Base-by-base conservation (phyloP, 2,329 filamentous ascomycete species). In the Cladophialophora psammophila region DNA sequence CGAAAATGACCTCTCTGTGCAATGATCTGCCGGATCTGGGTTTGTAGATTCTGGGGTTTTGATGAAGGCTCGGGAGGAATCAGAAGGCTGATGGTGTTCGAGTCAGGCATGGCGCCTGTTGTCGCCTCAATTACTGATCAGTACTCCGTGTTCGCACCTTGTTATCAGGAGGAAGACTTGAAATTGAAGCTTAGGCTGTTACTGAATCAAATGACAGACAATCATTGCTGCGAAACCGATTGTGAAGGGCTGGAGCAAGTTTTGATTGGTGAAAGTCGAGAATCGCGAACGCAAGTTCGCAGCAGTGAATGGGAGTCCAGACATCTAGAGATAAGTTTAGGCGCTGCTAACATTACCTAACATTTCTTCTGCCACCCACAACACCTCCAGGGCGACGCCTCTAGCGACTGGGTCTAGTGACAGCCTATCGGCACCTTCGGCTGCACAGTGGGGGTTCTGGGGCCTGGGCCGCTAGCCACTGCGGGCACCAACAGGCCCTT, bases 1-100 rank as follows among this genome's bases (percentile, higher is more conserved):
- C 92, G 90, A 76, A 98, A 96, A 31, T 92, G 91, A 13, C 92
- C 92, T 67, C 91, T 89, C 74, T 96, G 89, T 52, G 82, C 79
- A 72, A 93, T 91, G 74, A 97, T 90, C 72, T 94, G 92, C 65
- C 68, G 71, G 10, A 73, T 70, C 54, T 68, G 68, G 12, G 60
- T 53, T 61, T 64, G 63, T 5, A 68, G 53, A 45, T 61, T 57
- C 35, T 66, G 56, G 13, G 63, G 55, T 6, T 34, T 38, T 15
- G 61, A 53, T 20, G 60, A 45, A 18, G 52, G 31, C 35, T 66
- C 63, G 3, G 56, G 57, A 56, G 68, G 68, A 32, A 70, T 66
- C 13, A 67, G 52, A 31, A 70, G 60, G 53, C 48, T 70, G 66
- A 68, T 66, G 57, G 66, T 56, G 31, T 66, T 65, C 50, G 54